Evolutionary conservation across 1,139 yeast species (phyloP), one percentile per base, ranked within the genome.

Genomic region (Zygoascus meyerae): DNA sequence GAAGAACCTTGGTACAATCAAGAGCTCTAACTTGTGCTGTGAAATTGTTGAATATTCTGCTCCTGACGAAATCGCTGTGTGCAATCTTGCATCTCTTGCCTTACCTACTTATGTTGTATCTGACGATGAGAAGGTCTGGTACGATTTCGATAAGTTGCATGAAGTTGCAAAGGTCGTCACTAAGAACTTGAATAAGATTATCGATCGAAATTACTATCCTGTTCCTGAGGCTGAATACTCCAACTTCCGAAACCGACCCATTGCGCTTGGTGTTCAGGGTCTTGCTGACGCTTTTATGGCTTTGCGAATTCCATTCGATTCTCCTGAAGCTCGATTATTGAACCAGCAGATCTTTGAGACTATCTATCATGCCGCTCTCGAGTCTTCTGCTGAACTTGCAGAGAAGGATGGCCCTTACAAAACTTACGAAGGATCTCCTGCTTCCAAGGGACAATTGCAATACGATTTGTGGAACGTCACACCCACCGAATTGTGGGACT

Each of bases 241-340:
- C 38, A 86, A 87, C 65, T 71, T 79, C 73, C 78, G 78, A 58
- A 84, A 86, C 65, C 74, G 96, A 59, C 95, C 96, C 33, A 81
- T 86, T 58, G 95, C 95, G 7, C 68, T 86, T 37, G 96, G 96
- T 56, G 95, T 86, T 7, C 95, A 86, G 66, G 96, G 96, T 50
- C 72, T 86, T 47, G 95, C 96, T 30, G 96, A 86, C 62, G 73
- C 85, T n/a, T 86, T 85, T 65, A 74, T 84, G 73, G 73, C 78
- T 51, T 72, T 86, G 52, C 76, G 95, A 58, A 59, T 86, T 54
- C 94, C 95, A 26, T 86, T 86, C 64, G 95, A 84, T 59, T 81
- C 89, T 34, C 71, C 72, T 21, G 83, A 77, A 55, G 95, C 96
- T 17, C 76, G 74, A 61, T 71, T 70, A 52, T 72, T 86, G 55